phyloP scores from a whole-genome alignment of 352 stramenopile genomes.

The Phytophthora pinifolia region DNA sequence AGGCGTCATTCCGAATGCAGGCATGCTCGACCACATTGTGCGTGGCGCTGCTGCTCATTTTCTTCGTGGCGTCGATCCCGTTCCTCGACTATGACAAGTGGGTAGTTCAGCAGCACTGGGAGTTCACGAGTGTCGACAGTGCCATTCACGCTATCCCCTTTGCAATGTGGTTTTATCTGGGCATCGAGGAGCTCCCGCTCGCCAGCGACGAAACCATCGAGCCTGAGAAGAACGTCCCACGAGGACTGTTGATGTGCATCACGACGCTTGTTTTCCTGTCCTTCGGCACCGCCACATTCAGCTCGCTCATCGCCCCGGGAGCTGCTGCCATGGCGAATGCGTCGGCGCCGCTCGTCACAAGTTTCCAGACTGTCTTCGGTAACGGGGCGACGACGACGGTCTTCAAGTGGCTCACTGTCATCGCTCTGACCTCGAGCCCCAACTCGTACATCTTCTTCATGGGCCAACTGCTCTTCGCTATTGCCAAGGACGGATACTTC shows the following conservation, averaged over 20 bases:
- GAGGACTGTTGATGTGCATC: slow-evolving; percentile 59
- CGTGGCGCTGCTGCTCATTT: slow-evolving; percentile 50
- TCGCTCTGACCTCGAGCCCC: slow-evolving; percentile 61
- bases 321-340: slow-evolving; percentile 36
- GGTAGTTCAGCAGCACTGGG: slow-evolving; percentile 53
- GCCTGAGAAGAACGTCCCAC: slow-evolving; percentile 67
- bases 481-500: slow-evolving; percentile 64
- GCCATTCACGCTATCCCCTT: slow-evolving; percentile 60
- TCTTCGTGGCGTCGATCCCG: slow-evolving; percentile 54
- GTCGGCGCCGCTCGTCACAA: slow-evolving; percentile 30
- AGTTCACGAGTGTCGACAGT: slow-evolving; percentile 48
- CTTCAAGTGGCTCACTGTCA: slow-evolving; percentile 66
- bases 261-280: slow-evolving; percentile 48
- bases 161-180: slow-evolving; percentile 50
- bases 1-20: slow-evolving; percentile 66
- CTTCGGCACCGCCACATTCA: slow-evolving; percentile 59
- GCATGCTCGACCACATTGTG: slow-evolving; percentile 57
- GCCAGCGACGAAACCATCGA: slow-evolving; percentile 75
- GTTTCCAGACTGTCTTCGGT: slow-evolving; percentile 65
- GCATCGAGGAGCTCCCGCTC: slow-evolving; percentile 63
- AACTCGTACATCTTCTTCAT: slow-evolving; percentile 83
- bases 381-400: slow-evolving; percentile 47
- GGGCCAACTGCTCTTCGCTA: slow-evolving; percentile 62
- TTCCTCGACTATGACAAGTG: slow-evolving; percentile 59
- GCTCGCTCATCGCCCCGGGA: slow-evolving; percentile 53